Percentiles rank a stretch among this genome's conserved stretches.
These are phyloP conservation scores for Starmerella vaccinii DNA, from an alignment of 805 yeast species.

Conservation along the genomic window DNA sequence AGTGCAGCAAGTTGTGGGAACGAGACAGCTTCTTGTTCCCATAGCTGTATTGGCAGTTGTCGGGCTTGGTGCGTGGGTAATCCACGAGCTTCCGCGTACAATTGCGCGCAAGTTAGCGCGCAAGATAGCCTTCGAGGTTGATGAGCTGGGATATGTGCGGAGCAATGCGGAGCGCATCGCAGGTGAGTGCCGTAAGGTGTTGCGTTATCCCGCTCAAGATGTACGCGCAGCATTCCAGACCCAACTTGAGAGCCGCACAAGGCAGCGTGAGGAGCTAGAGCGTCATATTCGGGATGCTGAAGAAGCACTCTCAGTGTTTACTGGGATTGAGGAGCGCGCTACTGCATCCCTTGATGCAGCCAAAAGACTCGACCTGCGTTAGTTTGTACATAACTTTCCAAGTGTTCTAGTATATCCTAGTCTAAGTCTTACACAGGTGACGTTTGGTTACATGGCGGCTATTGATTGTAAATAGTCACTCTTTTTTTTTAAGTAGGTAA, in stretches of 20 bases:
- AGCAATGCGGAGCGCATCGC: slow-evolving; percentile 67
- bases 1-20: slow-evolving; percentile 40
- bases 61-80: slow-evolving; percentile 49
- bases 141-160: slow-evolving; percentile 65
- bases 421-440: no score
- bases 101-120: slow-evolving; percentile 72
- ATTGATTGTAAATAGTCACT: no score
- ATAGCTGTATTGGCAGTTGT: slow-evolving; percentile 41
- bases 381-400: neutral
- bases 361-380: neutral
- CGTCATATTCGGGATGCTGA: slow-evolving; percentile 47
- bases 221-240: slow-evolving; percentile 61
- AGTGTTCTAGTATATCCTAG: neutral
- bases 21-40: slow-evolving; percentile 45
- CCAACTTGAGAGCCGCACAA: slow-evolving; percentile 49
- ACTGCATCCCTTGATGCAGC: neutral
- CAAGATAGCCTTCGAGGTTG: slow-evolving; percentile 54
- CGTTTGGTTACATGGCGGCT: no score
- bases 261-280: slow-evolving; percentile 48
- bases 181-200: slow-evolving; percentile 70
- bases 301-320: slow-evolving; percentile 46
- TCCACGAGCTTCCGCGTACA: slow-evolving; percentile 79
- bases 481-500: no score
- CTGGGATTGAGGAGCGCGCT: slow-evolving; percentile 39
- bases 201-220: slow-evolving; percentile 73